Conservation (phyloP, 495 filamentous ascomycete species). For the Hypomontagnella submonticulosa region DNA sequence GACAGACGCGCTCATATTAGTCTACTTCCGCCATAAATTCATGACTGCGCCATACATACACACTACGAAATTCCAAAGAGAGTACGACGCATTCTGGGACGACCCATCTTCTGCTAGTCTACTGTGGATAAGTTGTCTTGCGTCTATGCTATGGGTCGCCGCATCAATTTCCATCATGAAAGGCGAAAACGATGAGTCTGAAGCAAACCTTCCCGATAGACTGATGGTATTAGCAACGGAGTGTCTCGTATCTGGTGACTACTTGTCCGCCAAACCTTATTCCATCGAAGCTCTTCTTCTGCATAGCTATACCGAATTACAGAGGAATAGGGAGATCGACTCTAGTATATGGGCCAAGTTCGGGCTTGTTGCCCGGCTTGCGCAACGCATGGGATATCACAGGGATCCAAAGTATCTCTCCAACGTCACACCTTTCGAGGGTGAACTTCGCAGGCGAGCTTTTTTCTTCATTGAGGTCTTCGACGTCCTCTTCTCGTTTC, state of each 20-base stretch:
- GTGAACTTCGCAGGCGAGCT: constrained; percentile 63
- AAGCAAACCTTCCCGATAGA: constrained; percentile 35
- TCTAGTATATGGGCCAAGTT: constrained; percentile 58
- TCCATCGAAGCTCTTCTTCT: constrained; percentile 61
- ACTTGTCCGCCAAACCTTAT: constrained; percentile 55
- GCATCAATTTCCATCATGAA: constrained; percentile 45
- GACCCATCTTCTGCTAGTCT: constrained; percentile 49
- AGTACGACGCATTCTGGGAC: constrained; percentile 62
- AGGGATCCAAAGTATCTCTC: constrained; percentile 56
- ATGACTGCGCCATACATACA: constrained; percentile 52
- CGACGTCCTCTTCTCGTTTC: constrained; percentile 62
- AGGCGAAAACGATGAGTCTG: constrained; percentile 41
- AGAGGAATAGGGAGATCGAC: constrained; percentile 50
- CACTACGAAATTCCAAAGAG: constrained; percentile 53
- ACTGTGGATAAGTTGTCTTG: constrained; percentile 57
- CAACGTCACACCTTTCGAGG: constrained; percentile 61
- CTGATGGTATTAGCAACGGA: constrained; percentile 46
- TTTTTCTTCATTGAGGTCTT: constrained; percentile 61
- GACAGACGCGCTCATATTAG: constrained; percentile 55
- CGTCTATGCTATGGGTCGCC: constrained; percentile 52
- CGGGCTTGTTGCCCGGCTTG: constrained; percentile 56
- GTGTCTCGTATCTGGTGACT: constrained; percentile 58
- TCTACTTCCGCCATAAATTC: constrained; percentile 59
- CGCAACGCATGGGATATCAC: constrained; percentile 64
- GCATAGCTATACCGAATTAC: constrained; percentile 53